A percentile compares a stretch with the other conserved stretches of the same genome.
Conservation (phyloP, 371 early-diverging fungal genomes). For the Mortierella sp. region DNA sequence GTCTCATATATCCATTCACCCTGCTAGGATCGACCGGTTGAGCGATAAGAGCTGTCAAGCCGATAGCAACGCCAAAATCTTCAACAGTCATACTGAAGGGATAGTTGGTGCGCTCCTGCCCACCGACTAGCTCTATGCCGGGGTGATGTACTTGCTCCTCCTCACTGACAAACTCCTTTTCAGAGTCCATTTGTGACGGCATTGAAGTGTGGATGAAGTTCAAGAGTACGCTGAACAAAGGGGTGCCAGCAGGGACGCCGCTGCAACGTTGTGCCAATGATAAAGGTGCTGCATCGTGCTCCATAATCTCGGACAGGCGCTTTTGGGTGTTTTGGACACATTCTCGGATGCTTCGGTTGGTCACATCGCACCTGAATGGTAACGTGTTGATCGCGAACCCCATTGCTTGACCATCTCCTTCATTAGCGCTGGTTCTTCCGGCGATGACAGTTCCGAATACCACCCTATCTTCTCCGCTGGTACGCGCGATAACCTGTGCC, state of each 20-base stretch:
- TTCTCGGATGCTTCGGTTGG: background rate
- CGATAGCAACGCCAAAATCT: constrained; percentile 1
- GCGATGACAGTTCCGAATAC: constrained; percentile 18
- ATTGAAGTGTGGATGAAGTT: constrained; percentile 19
- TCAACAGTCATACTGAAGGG: constrained; percentile 10
- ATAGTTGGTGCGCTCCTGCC: constrained; percentile 12
- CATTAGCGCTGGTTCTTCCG: constrained; percentile 1
- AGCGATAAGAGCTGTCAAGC: background rate
- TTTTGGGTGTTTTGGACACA: background rate
- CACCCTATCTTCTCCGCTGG: constrained; percentile 19
- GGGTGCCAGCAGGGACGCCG: constrained; percentile 7
- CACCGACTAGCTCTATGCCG: background rate
- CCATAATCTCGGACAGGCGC: background rate
- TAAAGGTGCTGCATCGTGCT: constrained; percentile 19
- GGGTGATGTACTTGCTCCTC: background rate
- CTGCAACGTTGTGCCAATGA: constrained; percentile 26
- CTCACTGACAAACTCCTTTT: no score
- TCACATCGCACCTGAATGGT: background rate
- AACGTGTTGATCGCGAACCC: constrained; percentile 7
- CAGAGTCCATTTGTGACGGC: no score
- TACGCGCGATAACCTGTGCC: constrained; percentile 5
- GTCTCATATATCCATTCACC: constrained; percentile 9
- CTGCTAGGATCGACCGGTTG: background rate
- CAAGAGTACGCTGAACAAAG: constrained; percentile 15
- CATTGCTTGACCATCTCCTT: background rate